Evolutionary conservation across 176 grass and related monocot genomes (phyloP).

Genomic region (Paspalum notatum): DNA sequence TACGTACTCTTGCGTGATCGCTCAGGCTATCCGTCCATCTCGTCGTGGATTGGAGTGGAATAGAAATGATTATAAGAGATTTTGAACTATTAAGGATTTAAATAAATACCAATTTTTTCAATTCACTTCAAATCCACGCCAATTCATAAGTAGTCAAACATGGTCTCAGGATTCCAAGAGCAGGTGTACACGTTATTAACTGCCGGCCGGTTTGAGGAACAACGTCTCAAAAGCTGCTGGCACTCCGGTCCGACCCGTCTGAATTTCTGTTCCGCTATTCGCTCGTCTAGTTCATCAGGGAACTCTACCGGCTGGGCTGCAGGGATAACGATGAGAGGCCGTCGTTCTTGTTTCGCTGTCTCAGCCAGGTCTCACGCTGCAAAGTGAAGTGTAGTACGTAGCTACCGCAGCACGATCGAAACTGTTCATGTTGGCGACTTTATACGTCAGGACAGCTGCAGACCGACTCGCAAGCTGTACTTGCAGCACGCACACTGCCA

Average conservation of each 20-base stretch:
- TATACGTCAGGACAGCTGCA: background rate
- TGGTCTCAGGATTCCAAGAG: too few relatives aligned
- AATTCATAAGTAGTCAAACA: too few relatives aligned
- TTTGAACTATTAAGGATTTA: too few relatives aligned
- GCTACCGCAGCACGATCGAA: too few relatives aligned
- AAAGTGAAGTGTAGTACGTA: background rate
- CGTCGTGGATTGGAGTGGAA: too few relatives aligned
- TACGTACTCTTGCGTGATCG: background rate
- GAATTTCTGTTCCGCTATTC: background rate
- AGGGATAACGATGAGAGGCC: background rate
- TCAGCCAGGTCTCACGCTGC: background rate
- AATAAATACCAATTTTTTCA: too few relatives aligned
- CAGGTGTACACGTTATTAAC: too few relatives aligned
- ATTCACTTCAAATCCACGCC: too few relatives aligned
- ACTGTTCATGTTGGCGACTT: background rate
- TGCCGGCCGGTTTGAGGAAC: too few relatives aligned
- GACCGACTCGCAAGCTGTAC: background rate
- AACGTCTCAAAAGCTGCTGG: too few relatives aligned
- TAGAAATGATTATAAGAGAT: too few relatives aligned
- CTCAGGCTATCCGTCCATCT: background rate
- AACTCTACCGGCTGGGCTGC: background rate
- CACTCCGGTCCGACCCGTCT: background rate
- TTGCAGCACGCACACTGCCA: background rate
- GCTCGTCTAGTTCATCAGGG: background rate
- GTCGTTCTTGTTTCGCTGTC: background rate